Evolutionary conservation across 2,329 filamentous ascomycete species (phyloP).

Genomic region (Rutstroemia sp.): DNA sequence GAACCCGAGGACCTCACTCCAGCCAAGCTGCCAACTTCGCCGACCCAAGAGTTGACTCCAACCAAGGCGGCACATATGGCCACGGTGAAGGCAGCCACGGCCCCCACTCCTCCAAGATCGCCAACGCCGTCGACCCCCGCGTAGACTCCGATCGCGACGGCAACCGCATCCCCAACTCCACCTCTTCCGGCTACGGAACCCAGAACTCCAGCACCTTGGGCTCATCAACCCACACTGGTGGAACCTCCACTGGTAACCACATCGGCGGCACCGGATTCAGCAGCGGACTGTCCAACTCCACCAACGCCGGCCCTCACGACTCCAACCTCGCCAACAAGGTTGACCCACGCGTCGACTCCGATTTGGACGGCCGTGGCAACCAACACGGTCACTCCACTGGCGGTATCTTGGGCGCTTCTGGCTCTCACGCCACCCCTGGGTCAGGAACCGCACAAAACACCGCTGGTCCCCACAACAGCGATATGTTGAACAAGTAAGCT

Average conservation of each 20-base stretch:
- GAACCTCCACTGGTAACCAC: constrained; percentile 2
- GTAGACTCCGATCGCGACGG: constrained; percentile 38
- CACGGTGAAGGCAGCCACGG: constrained; percentile 20
- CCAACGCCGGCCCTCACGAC: constrained; percentile 33
- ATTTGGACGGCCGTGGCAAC: constrained; percentile 37
- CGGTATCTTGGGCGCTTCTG: constrained; percentile 25
- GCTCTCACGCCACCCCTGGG: constrained; percentile 27
- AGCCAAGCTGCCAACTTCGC: background rate
- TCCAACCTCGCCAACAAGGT: constrained; percentile 35
- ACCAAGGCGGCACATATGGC: constrained; percentile 12
- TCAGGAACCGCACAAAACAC: constrained; percentile 36
- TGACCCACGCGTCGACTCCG: constrained; percentile 47
- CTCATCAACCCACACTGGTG: constrained; percentile 1
- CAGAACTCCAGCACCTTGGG: constrained; percentile 8
- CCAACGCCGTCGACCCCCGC: constrained; percentile 33
- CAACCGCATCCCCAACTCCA: constrained; percentile 28
- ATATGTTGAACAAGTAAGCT: constrained; percentile 43
- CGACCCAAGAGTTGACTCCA: background rate
- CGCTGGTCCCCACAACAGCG: constrained; percentile 45
- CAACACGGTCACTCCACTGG: constrained; percentile 23
- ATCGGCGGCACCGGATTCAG: constrained; percentile 10
- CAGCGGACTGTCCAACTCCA: constrained; percentile 24
- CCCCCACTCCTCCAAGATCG: constrained; percentile 28
- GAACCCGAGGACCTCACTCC: no score
- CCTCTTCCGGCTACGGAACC: constrained; percentile 1